These are phyloP conservation scores for Leccinum huronense DNA, from an alignment of 1,284 basidiomycete genomes.

Conservation along the genomic window DNA sequence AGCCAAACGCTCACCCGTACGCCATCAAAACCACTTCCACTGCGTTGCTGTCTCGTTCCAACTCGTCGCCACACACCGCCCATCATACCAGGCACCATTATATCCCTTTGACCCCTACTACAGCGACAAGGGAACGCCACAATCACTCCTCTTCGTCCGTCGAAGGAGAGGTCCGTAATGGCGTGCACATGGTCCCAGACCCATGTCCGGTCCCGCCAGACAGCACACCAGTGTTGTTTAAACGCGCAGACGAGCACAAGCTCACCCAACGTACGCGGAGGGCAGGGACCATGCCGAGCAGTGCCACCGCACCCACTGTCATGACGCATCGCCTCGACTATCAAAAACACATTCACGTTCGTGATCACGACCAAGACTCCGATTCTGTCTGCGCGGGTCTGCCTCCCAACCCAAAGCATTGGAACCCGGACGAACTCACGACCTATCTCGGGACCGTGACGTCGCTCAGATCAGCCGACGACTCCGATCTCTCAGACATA, in stretches of 20 bases:
- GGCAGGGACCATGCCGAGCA: constrained; percentile 20
- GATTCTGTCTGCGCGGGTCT: constrained; percentile 4
- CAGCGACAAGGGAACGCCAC: constrained; percentile 19
- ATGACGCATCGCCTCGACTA: constrained; percentile 2
- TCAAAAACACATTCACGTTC: constrained; percentile 1
- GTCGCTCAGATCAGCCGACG: constrained; percentile 12
- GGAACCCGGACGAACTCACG: constrained; percentile 25
- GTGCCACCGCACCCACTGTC: constrained; percentile 5
- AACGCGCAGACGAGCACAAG: neutral
- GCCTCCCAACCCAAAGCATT: constrained; percentile 32
- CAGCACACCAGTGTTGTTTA: neutral
- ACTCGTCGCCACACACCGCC: constrained; percentile 32
- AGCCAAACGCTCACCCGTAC: constrained; percentile 38
- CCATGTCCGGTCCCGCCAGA: constrained; percentile 21
- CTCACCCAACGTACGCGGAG: constrained; percentile 9
- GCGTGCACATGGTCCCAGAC: constrained; percentile 9
- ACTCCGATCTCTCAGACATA: constrained; percentile 12
- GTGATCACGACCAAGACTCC: neutral
- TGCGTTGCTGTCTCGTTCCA: constrained; percentile 39
- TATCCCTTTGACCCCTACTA: constrained; percentile 22
- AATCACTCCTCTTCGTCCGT: constrained; percentile 27
- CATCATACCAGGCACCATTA: constrained; percentile 32
- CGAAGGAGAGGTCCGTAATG: constrained; percentile 5
- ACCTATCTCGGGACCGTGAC: constrained; percentile 25
- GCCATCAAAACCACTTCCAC: constrained; percentile 41